These are phyloP conservation scores for Pyrenopolyporus hunteri DNA, from an alignment of 495 filamentous ascomycete species.

Conservation along the genomic window DNA sequence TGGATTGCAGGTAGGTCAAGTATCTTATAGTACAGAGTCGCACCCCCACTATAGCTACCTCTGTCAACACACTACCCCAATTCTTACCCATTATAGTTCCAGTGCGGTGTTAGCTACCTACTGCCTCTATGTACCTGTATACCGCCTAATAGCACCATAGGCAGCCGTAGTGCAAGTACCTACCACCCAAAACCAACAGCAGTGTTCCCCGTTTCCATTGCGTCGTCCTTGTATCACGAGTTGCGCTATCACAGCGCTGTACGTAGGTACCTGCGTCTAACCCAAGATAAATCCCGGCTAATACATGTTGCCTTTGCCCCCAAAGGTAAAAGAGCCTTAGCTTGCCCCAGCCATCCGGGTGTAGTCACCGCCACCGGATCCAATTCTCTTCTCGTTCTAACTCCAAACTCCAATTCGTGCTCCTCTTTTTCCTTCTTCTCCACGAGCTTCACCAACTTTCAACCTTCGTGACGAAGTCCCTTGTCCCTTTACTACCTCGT, in stretches of 20 bases:
- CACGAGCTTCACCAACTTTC: neutral
- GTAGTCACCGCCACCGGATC: neutral
- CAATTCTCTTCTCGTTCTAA: neutral
- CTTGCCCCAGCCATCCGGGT: constrained; percentile 21
- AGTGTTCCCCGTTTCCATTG: neutral
- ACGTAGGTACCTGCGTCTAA: neutral
- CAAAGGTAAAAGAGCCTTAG: no score
- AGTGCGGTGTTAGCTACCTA: neutral
- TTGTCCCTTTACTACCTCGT: neutral
- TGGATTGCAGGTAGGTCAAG: no score
- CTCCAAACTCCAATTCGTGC: neutral
- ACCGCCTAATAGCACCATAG: neutral
- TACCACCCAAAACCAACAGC: no score
- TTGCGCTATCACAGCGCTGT: no score
- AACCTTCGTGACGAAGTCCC: neutral
- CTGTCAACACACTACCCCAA: neutral
- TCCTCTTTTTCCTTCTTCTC: neutral
- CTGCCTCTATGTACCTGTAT: neutral
- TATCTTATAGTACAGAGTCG: no score
- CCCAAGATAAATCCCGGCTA: neutral
- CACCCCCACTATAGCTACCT: neutral
- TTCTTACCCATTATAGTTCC: no score
- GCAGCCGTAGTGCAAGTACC: neutral
- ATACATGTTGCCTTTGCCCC: neutral
- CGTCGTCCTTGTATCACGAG: neutral